A percentile compares a stretch with the other conserved stretches of the same genome.
Evolutionary conservation across 192 early-diverging fungal species (phyloP).

Genomic region (Backusella australiensis): DNA sequence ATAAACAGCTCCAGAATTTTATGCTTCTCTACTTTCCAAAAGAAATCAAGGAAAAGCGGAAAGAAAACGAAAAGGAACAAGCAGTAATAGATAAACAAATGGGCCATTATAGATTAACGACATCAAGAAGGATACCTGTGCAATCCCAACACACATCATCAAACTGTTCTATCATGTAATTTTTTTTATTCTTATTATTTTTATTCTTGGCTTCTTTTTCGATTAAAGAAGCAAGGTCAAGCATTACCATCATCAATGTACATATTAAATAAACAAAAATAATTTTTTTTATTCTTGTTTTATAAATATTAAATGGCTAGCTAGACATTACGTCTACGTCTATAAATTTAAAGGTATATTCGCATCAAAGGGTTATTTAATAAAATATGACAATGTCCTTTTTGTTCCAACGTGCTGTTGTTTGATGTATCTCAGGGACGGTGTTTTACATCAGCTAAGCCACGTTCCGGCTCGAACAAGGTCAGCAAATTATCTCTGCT

Average conservation of each 20-base stretch:
- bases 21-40: slow-evolving; percentile 76
- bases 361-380: too few species aligned
- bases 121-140: not conserved
- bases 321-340: too few species aligned
- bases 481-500: not conserved
- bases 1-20: slow-evolving; percentile 65
- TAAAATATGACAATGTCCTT: too few species aligned
- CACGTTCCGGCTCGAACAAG: slow-evolving; percentile 1
- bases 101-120: not conserved
- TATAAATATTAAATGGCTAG: too few species aligned
- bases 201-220: not conserved
- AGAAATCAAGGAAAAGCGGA: slow-evolving; percentile 71
- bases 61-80: slow-evolving; percentile 61
- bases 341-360: too few species aligned
- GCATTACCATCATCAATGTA: not conserved
- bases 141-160: not conserved
- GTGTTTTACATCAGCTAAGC: not conserved
- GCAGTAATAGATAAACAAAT: slow-evolving; percentile 26
- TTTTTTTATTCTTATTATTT: not conserved
- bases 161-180: not conserved
- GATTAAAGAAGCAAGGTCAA: not conserved
- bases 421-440: not conserved
- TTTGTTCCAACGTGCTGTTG: too few species aligned
- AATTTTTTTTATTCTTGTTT: not conserved
- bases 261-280: not conserved